Base-by-base conservation (phyloP, 2,329 filamentous ascomycete genomes). In the Remersonia thermophila region DNA sequence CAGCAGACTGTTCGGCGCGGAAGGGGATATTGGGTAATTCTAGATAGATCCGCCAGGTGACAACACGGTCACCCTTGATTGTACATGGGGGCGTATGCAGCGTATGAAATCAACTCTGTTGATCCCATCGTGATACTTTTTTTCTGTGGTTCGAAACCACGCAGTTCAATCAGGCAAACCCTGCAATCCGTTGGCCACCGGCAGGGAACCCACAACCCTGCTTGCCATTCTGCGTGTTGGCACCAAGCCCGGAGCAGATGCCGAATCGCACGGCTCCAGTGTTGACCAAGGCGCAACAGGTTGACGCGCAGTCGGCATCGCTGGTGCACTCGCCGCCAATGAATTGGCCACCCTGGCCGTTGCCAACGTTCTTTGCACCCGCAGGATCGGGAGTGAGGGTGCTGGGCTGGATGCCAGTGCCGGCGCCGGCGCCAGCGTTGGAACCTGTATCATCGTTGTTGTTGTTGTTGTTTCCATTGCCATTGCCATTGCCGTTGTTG, bases 291-390 rank as follows among this genome's bases (percentile, higher is more conserved):
- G 49, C 51, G 35, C 52, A 55, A 47, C 52, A 55, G 23, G 36
- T 42, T 6, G 51, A 52, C 2, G 47, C 51, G 40, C 53, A 55
- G 43, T 55, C 53, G 16, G 49, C 48, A 16, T 45, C 32, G 35
- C 36, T 42, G 18, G 43, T 39, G 46, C 53, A 55, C 35, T 46
- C 50, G 30, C 52, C 52, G 2, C 46, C 50, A 43, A 55, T 53
- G 37, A 54, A 55, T 44, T 55, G 52, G 8, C 17, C 17, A 18
- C 43, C 51, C 7, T 44, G 26, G 17, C 47, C 47, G 23, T 47
- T 51, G 37, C 52, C 52, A 13, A 52, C 51, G 37, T 51, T 53
- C 33, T 35, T 37, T 5, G 52, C 54, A 15, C 60, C 59, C 15
- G 58, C 42, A 5, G 60, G 49, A 17, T 51, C 51, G 16, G 37